These are phyloP conservation scores for Acacia concinna DNA, from an alignment of 331 rosid genomes.

Conservation along the genomic window DNA sequence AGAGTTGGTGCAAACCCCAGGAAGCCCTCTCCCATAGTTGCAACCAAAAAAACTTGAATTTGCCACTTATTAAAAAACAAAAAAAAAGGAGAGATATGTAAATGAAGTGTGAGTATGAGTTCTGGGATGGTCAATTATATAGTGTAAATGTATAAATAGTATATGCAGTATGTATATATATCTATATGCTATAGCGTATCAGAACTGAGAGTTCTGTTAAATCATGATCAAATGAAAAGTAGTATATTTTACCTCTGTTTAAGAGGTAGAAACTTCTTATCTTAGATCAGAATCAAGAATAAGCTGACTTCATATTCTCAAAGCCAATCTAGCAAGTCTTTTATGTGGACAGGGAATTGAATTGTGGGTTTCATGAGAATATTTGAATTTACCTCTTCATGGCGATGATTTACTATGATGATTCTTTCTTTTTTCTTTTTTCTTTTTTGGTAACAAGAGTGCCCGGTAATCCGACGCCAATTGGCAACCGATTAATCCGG, in stretches of 20 bases:
- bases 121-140: conserved; percentile 26
- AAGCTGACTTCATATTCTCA: neutral
- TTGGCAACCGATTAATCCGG: too few species aligned
- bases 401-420: neutral
- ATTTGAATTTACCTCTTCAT: neutral
- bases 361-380: neutral
- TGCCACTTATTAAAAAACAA: conserved; percentile 11
- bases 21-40: conserved; percentile 43
- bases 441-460: too few species aligned
- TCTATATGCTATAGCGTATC: conserved; percentile 27
- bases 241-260: neutral
- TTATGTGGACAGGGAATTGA: neutral
- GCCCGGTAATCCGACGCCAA: too few species aligned
- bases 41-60: conserved; percentile 34
- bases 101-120: conserved; percentile 28
- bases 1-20: conserved; percentile 44
- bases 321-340: neutral
- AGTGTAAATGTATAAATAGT: conserved; percentile 35
- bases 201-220: neutral
- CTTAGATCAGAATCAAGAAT: neutral
- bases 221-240: conserved; percentile 14
- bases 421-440: neutral
- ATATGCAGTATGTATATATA: conserved; percentile 15
- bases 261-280: neutral
- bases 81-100: neutral